A percentile compares a stretch with the other conserved stretches of the same genome.
phyloP scores from a whole-genome alignment of 148 eudicot species.

The Gaultheria prostrata region DNA sequence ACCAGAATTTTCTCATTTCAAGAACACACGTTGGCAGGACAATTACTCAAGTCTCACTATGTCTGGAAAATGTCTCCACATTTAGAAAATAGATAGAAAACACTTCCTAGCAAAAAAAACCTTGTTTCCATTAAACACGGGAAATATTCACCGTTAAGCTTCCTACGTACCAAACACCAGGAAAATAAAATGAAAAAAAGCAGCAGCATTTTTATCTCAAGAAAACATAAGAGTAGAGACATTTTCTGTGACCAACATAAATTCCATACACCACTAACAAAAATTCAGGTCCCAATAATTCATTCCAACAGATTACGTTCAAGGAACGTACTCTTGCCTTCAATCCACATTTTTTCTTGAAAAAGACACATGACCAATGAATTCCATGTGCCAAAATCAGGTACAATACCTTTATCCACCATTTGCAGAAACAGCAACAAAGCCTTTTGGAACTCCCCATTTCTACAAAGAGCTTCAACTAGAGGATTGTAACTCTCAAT shows the following conservation, averaged over 20 bases:
- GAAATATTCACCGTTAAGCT: background rate
- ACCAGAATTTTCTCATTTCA: background rate
- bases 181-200: background rate
- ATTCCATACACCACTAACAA: background rate
- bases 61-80: no score
- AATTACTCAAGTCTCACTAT: no score
- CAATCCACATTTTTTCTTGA: slow-evolving; percentile 27
- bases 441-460: slow-evolving; percentile 52
- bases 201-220: background rate
- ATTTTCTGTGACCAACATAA: background rate
- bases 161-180: background rate
- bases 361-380: slow-evolving; percentile 37
- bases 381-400: slow-evolving; percentile 52
- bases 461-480: slow-evolving; percentile 41
- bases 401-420: slow-evolving; percentile 54
- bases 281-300: slow-evolving; percentile 24
- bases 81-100: no score
- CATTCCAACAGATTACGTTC: slow-evolving; percentile 22
- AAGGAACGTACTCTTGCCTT: slow-evolving; percentile 16
- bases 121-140: background rate
- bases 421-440: slow-evolving; percentile 44
- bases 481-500: slow-evolving; percentile 52
- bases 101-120: background rate
- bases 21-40: background rate
- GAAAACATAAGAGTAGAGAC: background rate